Evolutionary conservation across 2,329 filamentous ascomycete genomes (phyloP).

Genomic region (Diaporthe sp.): DNA sequence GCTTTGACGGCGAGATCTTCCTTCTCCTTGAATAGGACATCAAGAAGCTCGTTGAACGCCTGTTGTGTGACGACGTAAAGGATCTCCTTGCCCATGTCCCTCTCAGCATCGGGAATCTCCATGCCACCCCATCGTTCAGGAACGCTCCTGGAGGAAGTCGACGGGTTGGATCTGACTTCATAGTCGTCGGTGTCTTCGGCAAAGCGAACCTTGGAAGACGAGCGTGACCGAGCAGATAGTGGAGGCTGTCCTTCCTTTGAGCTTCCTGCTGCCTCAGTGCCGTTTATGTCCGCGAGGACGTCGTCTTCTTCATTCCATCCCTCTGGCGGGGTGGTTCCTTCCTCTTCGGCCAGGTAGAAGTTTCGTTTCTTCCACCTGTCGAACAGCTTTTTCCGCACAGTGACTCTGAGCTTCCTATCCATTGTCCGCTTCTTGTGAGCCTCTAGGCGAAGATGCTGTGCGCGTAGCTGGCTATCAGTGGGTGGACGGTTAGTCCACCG

Average conservation of each 20-base stretch:
- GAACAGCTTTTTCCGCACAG: conserved; percentile 68
- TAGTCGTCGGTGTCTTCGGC: conserved; percentile 79
- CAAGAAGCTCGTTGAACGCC: conserved; percentile 92
- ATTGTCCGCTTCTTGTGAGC: conserved; percentile 53
- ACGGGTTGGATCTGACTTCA: conserved; percentile 79
- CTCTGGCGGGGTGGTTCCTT: conserved; percentile 76
- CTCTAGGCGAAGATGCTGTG: conserved; percentile 52
- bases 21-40: conserved; percentile 84
- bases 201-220: conserved; percentile 85
- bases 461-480: conserved; percentile 59
- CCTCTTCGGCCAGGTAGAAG: conserved; percentile 90
- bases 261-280: conserved; percentile 54
- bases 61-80: conserved; percentile 93
- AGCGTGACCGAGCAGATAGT: conserved; percentile 72
- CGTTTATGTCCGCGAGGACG: conserved; percentile 58
- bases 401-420: conserved; percentile 55
- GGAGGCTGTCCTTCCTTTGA: conserved; percentile 58
- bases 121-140: conserved; percentile 84
- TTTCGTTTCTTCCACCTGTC: conserved; percentile 83
- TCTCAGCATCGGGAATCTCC: conserved; percentile 84
- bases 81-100: conserved; percentile 88
- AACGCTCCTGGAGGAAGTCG: conserved; percentile 79
- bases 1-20: conserved; percentile 83
- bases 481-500: conserved; percentile 51
- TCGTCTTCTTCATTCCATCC: conserved; percentile 76